Percentiles rank a stretch among this genome's conserved stretches.
Conservation (phyloP, 805 yeast species). For the Kazachstania martiniae region DNA sequence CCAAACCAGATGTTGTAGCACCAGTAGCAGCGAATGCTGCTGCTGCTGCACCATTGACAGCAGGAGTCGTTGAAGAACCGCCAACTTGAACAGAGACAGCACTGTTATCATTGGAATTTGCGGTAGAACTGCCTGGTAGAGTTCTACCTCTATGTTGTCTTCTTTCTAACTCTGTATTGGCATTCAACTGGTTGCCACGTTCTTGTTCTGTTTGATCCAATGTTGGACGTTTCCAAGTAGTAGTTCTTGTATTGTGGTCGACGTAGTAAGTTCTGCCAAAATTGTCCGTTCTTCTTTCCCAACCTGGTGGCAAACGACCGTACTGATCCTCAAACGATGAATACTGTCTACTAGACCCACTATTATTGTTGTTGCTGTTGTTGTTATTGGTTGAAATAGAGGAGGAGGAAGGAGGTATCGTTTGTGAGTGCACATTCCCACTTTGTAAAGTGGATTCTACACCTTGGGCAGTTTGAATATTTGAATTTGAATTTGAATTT, state of each 20-base stretch:
- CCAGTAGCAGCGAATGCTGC: constrained; percentile 61
- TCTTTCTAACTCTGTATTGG: constrained; percentile 75
- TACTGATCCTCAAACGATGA: constrained; percentile 95
- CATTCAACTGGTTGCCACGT: constrained; percentile 46
- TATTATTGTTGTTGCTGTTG: background rate
- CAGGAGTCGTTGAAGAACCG: constrained; percentile 35
- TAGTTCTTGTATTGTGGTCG: constrained; percentile 93
- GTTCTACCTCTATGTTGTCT: constrained; percentile 86
- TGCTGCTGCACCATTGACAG: constrained; percentile 43
- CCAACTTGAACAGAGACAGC: constrained; percentile 35
- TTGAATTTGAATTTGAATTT: constrained; percentile 8
- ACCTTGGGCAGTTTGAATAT: constrained; percentile 19
- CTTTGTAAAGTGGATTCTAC: constrained; percentile 24
- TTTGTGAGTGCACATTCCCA: constrained; percentile 10
- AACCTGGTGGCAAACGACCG: constrained; percentile 95
- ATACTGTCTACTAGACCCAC: constrained; percentile 41
- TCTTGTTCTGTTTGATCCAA: constrained; percentile 67
- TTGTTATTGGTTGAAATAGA: constrained; percentile 9
- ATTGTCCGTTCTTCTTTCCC: constrained; percentile 98
- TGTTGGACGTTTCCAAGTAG: constrained; percentile 98
- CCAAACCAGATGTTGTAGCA: constrained; percentile 89
- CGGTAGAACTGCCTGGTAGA: constrained; percentile 50
- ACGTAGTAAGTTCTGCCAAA: constrained; percentile 96
- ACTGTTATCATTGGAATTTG: constrained; percentile 5
- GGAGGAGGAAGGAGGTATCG: constrained; percentile 7